Conservation (phyloP, 1,284 basidiomycete genomes). For the Ganoderma lingzhi region DNA sequence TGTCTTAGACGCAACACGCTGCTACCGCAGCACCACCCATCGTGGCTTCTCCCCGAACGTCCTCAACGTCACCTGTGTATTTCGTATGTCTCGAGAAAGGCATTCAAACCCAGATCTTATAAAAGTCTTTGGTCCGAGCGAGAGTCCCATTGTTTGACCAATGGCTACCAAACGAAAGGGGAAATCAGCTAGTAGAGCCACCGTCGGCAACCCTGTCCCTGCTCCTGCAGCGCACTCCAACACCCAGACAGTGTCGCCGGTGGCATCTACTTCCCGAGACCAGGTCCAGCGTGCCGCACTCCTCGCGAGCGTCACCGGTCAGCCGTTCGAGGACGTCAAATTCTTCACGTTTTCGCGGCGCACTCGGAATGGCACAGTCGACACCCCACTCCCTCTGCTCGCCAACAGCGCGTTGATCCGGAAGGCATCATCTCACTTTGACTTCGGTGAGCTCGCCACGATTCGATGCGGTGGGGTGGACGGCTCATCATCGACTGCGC, state of each 20-base stretch:
- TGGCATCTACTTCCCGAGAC: conserved; percentile 9
- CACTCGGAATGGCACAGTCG: conserved; percentile 10
- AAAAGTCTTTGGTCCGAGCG: background rate
- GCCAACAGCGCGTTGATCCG: conserved; percentile 23
- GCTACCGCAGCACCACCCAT: background rate
- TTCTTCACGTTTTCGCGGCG: conserved; percentile 28
- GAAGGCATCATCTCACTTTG: conserved; percentile 25
- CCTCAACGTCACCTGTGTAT: background rate
- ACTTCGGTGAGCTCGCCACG: conserved; percentile 16
- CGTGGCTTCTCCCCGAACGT: background rate
- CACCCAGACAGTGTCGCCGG: background rate
- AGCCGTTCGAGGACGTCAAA: conserved; percentile 26
- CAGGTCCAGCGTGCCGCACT: conserved; percentile 18
- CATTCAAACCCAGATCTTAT: background rate
- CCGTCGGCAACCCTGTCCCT: background rate
- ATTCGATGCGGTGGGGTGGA: background rate
- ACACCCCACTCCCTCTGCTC: conserved; percentile 18
- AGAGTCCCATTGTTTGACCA: too few relatives aligned
- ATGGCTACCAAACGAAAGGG: too few relatives aligned
- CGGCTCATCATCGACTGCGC: background rate
- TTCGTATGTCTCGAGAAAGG: too few relatives aligned
- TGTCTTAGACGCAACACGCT: too few relatives aligned
- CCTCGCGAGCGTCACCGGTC: conserved; percentile 15
- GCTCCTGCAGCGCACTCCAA: background rate
- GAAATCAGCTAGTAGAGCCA: background rate